Base-by-base conservation (phyloP, 1,139 yeast genomes). In the Saccharomyces hybrid region DNA sequence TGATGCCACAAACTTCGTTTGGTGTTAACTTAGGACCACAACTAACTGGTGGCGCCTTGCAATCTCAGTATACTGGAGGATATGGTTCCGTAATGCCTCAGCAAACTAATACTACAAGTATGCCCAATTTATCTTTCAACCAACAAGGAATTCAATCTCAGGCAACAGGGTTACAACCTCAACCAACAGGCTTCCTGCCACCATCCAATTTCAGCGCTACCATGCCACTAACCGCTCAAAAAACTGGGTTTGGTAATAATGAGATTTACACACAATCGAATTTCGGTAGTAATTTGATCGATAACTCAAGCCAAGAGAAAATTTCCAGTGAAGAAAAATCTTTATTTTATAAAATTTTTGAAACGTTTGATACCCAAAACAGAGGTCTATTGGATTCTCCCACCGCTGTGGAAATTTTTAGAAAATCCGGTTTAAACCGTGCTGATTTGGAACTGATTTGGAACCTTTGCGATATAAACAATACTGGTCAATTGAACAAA, bases 381-480 rank as follows among this genome's bases (percentile, higher is more conserved):
- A 77, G 75, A 52, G 98, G 99, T 0, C 79, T 74, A 59, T 78
- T 93, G 55, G 85, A 83, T 55, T 96, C 98, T 12, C 83, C 82
- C 47, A 83, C 85, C 16, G 97, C 97, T 0, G 89, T 93, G 54
- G 82, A 82, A 58, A 85, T 93, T 42, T 90, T 93, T 71, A 85
- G 95, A 51, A 93, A 93, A 71, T 86, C 96, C 28, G 98, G 98
- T 1, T 79, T 93, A 61, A 78, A 84, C 55, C 82, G 97, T 70
- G 79, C 83, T 8, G 97, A 91, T 63, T 78, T 93, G 59, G 98
- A 91, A 69, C 78, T 84, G 42, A 88, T 93, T 59, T 93, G 99
- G 99, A 89, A 86, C 54, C 75, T 86, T 60, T 81, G 86, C 41
- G 91, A 87, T 65, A 76, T 81, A 21, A 82, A 83, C 54, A 85